phyloP scores from a whole-genome alignment of 2,329 filamentous ascomycete species.

The Fusarium subtropicale region DNA sequence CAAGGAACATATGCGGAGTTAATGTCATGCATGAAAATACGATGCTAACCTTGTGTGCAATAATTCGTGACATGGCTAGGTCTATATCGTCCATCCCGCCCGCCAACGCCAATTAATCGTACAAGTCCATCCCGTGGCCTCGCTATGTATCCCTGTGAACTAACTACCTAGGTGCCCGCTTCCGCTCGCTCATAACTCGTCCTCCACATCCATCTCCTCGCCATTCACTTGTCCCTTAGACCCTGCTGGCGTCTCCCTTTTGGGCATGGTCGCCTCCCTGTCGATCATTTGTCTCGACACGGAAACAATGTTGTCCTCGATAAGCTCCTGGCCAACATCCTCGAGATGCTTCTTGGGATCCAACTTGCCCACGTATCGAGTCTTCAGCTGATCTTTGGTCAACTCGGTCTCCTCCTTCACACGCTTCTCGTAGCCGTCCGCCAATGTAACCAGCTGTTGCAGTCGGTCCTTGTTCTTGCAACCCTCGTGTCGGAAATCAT shows the following conservation, averaged over 20 bases:
- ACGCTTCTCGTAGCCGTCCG: slow-evolving; percentile 97
- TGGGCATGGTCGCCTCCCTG: slow-evolving; percentile 94
- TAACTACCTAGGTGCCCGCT: slow-evolving; percentile 10
- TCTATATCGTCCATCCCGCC: slow-evolving; percentile 47
- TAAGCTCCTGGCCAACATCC: slow-evolving; percentile 94
- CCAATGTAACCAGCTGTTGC: slow-evolving; percentile 86
- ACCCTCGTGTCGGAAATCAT: slow-evolving; percentile 89
- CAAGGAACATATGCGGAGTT: slow-evolving; percentile 28
- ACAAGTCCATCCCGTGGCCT: slow-evolving; percentile 47
- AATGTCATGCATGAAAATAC: slow-evolving; percentile 41
- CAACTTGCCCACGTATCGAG: slow-evolving; percentile 97
- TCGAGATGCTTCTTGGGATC: slow-evolving; percentile 99
- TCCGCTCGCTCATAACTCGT: slow-evolving; percentile 57
- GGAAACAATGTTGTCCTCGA: slow-evolving; percentile 99
- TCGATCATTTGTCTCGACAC: slow-evolving; percentile 99
- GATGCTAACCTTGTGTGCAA: slow-evolving; percentile 41
- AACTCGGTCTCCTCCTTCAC: slow-evolving; percentile 99
- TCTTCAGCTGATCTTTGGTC: slow-evolving; percentile 97
- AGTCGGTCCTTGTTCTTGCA: slow-evolving; percentile 88
- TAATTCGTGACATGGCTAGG: slow-evolving; percentile 44
- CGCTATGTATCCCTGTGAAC: slow-evolving; percentile 20
- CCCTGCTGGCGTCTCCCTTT: slow-evolving; percentile 65
- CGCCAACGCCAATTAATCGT: slow-evolving; percentile 51
- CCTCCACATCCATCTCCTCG: slow-evolving; percentile 77
- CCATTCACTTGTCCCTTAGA: slow-evolving; percentile 64